Evolutionary conservation across 2,329 filamentous ascomycete species (phyloP).

Genomic region (Calonectria crousiana): DNA sequence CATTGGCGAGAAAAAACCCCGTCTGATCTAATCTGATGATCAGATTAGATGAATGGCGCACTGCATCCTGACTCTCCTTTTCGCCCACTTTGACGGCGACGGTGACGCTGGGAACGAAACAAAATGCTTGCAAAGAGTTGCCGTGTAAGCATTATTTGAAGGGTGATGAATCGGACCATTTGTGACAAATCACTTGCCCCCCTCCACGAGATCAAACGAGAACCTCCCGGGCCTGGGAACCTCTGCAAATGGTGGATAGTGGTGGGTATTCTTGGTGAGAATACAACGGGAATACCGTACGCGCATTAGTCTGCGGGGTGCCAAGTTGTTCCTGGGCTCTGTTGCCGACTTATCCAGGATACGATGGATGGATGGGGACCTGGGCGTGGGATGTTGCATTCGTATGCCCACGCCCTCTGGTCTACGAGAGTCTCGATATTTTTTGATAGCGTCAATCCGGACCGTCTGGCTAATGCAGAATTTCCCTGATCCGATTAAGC

Average conservation of each 20-base stretch:
- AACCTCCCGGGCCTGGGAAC: background rate
- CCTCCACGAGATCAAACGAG: background rate
- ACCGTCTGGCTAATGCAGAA: background rate
- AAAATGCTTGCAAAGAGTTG: background rate
- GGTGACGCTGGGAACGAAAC: background rate
- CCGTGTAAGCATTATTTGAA: background rate
- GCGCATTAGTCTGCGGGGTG: background rate
- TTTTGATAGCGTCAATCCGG: background rate
- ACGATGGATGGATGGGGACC: background rate
- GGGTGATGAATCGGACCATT: background rate
- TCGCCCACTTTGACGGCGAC: background rate
- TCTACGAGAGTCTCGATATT: background rate
- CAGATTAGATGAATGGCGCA: background rate
- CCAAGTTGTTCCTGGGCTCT: background rate
- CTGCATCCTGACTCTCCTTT: background rate
- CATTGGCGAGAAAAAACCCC: background rate
- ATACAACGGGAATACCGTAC: background rate
- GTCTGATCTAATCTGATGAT: background rate
- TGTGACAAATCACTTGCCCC: background rate
- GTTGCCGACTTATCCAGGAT: constrained; percentile 2
- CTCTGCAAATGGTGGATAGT: background rate
- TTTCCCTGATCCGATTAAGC: background rate
- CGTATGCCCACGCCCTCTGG: background rate
- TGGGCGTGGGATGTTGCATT: background rate
- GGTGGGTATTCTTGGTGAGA: background rate